Conservation (phyloP, 2,329 filamentous ascomycete species). For the Aspergillus pseudoterreus region DNA sequence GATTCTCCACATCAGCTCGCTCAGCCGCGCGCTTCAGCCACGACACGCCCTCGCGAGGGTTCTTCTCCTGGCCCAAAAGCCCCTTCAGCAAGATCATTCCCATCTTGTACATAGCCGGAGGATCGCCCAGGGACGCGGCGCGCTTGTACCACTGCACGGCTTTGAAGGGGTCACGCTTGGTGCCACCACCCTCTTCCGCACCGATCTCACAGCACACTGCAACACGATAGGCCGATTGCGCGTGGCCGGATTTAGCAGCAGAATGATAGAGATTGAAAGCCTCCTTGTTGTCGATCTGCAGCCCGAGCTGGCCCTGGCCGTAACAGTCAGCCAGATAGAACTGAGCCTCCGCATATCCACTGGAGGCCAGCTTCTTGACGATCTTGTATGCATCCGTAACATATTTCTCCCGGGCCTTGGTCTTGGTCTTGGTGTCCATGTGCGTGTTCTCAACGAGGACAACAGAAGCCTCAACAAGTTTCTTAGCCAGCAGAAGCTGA, state of each 20-base stretch:
- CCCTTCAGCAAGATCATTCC: constrained; percentile 95
- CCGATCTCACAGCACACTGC: constrained; percentile 98
- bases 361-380: constrained; percentile 77
- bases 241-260: constrained; percentile 83
- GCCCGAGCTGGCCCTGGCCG: constrained; percentile 73
- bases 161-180: constrained; percentile 83
- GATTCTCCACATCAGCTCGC: constrained; percentile 81
- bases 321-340: constrained; percentile 90
- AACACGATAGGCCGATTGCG: constrained; percentile 84
- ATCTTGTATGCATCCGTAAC: constrained; percentile 83
- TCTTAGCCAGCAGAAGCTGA: constrained; percentile 73
- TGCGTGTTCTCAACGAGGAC: constrained; percentile 72
- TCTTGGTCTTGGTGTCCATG: constrained; percentile 60
- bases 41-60: constrained; percentile 77
- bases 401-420: constrained; percentile 74
- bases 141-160: constrained; percentile 98
- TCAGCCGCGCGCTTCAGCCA: constrained; percentile 95
- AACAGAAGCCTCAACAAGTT: constrained; percentile 77
- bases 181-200: constrained; percentile 89
- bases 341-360: constrained; percentile 78
- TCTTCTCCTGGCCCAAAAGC: constrained; percentile 78
- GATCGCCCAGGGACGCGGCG: constrained; percentile 83
- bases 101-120: constrained; percentile 96
- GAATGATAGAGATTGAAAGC: constrained; percentile 92
- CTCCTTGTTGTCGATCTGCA: constrained; percentile 81